Percentiles rank a stretch among this genome's conserved stretches.
These are phyloP conservation scores for Cystoderma amianthinum DNA, from an alignment of 768 basidiomycete species.

Conservation along the genomic window DNA sequence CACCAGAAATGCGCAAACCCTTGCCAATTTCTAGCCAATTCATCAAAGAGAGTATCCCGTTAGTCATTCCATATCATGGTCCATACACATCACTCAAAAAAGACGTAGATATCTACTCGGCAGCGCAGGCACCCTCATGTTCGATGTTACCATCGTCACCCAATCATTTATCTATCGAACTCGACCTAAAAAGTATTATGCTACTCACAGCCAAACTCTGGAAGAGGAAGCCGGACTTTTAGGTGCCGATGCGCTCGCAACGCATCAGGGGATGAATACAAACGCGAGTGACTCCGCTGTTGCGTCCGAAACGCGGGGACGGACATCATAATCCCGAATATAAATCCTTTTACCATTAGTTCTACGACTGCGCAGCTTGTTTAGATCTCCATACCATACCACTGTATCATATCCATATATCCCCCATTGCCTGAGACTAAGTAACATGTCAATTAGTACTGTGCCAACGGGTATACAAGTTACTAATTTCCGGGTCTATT, in stretches of 20 bases:
- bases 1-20: conserved; percentile 53
- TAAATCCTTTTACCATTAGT: not conserved
- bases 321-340: conserved; percentile 25
- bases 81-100: conserved; percentile 2
- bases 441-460: too few species aligned
- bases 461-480: too few species aligned
- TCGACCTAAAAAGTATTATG: conserved; percentile 18
- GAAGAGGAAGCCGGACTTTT: conserved; percentile 43
- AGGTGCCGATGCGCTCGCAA: conserved; percentile 29
- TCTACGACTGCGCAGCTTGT: not conserved
- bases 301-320: conserved; percentile 22
- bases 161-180: conserved; percentile 79
- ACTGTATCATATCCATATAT: not conserved
- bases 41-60: conserved; percentile 82
- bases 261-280: conserved; percentile 17
- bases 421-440: too few species aligned
- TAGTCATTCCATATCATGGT: conserved; percentile 22
- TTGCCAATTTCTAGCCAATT: conserved; percentile 57
- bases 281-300: conserved; percentile 15
- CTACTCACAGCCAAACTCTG: conserved; percentile 15
- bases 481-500: too few species aligned
- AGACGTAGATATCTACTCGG: conserved; percentile 74
- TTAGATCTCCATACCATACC: not conserved
- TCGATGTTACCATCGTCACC: conserved; percentile 86
- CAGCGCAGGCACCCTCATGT: conserved; percentile 87